Evolutionary conservation across 441 rosid genomes (phyloP).

Genomic region (Erodium chrysanthum): DNA sequence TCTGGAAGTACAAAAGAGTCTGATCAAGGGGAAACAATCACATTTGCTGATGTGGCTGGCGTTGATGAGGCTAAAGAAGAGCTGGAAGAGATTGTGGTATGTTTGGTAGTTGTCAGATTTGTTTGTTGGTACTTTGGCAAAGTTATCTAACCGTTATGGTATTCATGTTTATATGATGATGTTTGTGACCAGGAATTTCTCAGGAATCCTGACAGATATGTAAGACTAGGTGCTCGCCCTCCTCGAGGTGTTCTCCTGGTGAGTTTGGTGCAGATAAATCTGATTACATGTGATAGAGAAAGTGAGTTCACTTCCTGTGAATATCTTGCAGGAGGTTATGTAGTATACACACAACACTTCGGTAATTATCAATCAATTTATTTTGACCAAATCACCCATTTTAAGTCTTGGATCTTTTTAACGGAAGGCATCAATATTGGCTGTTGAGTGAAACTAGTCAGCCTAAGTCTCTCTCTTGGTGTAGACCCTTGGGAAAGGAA

Average conservation of each 20-base stretch:
- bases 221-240: slow-evolving; percentile 91
- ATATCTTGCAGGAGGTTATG: not conserved
- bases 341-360: not conserved
- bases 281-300: not conserved
- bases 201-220: slow-evolving; percentile 78
- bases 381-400: not conserved
- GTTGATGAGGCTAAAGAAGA: slow-evolving; percentile 99
- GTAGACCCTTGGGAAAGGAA: not conserved
- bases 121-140: slow-evolving; percentile 6
- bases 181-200: slow-evolving; percentile 72
- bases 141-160: slow-evolving; percentile 1
- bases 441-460: not conserved
- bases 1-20: slow-evolving; percentile 49
- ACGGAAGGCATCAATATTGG: not conserved
- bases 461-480: not conserved
- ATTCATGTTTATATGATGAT: slow-evolving; percentile 14
- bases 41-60: slow-evolving; percentile 97
- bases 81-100: slow-evolving; percentile 93
- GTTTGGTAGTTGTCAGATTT: slow-evolving; percentile 17
- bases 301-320: not conserved
- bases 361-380: not conserved
- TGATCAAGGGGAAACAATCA: slow-evolving; percentile 64
- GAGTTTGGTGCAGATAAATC: slow-evolving; percentile 22
- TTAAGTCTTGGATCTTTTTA: not conserved
- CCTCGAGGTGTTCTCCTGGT: slow-evolving; percentile 98